Conservation (phyloP, 257 asterid species). For the Perilla frutescens region DNA sequence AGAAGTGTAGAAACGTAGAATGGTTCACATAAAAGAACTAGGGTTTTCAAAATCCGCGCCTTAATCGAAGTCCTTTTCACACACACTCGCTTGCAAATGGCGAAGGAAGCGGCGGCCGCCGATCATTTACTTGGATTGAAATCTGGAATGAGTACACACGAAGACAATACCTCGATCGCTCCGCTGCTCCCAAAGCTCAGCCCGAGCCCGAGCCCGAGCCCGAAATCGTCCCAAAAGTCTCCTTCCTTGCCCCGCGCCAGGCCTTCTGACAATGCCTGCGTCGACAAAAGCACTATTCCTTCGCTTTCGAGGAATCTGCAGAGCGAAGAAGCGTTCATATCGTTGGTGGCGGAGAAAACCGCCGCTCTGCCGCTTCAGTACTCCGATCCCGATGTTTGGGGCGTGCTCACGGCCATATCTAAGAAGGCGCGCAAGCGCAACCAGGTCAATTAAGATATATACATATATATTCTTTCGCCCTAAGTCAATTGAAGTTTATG, state of each 20-base stretch:
- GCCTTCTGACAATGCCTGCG: constrained; percentile 32
- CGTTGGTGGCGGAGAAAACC: constrained; percentile 69
- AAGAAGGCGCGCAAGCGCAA: constrained; percentile 86
- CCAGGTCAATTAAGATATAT: constrained; percentile 52
- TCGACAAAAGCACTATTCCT: constrained; percentile 32
- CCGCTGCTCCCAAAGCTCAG: constrained; percentile 44
- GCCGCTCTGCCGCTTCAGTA: constrained; percentile 84
- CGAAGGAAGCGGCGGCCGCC: constrained; percentile 28
- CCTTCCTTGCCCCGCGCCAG: constrained; percentile 33
- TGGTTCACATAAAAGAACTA: constrained; percentile 39
- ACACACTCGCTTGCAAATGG: constrained; percentile 43
- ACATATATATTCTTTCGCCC: too few species aligned
- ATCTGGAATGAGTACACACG: too few species aligned
- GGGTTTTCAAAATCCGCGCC: constrained; percentile 80
- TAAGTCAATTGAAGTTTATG: constrained; percentile 8
- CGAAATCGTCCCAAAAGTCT: constrained; percentile 32
- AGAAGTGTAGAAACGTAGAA: background rate
- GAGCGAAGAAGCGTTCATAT: constrained; percentile 55
- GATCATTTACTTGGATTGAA: too few species aligned
- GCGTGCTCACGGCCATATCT: constrained; percentile 94
- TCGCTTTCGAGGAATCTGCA: constrained; percentile 41
- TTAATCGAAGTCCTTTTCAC: constrained; percentile 37
- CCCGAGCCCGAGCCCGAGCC: constrained; percentile 32
- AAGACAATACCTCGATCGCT: constrained; percentile 41
- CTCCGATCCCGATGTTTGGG: constrained; percentile 93